Conservation (phyloP, 208 protist species). For the Blastocrithidia nonstop region DNA sequence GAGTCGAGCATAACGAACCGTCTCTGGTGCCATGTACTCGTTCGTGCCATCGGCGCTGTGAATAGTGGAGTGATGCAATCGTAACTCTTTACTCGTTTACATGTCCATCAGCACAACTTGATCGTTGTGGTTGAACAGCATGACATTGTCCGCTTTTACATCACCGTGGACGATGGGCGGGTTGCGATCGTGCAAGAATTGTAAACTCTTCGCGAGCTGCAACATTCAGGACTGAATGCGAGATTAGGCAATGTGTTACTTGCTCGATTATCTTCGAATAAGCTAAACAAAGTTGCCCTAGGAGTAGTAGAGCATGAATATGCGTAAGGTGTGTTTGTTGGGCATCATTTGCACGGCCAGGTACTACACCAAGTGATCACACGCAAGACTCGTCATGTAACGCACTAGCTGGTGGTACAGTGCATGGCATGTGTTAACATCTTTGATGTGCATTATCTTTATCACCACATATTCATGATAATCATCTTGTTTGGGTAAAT, state of each 20-base stretch:
- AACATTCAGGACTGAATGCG: slow-evolving; percentile 39
- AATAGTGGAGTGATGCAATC: slow-evolving; percentile 8
- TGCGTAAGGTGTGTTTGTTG: slow-evolving; percentile 17
- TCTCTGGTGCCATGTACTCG: slow-evolving; percentile 68
- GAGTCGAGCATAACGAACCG: slow-evolving; percentile 25
- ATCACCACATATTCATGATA: too few species aligned
- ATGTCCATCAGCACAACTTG: slow-evolving; percentile 69
- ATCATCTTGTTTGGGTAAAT: too few species aligned
- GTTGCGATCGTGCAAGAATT: slow-evolving; percentile 58
- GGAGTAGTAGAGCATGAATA: slow-evolving; percentile 66
- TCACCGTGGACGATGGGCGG: slow-evolving; percentile 72
- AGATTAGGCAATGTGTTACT: slow-evolving; percentile 26
- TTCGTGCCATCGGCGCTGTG: slow-evolving; percentile 26
- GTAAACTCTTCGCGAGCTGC: slow-evolving; percentile 32
- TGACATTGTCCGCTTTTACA: slow-evolving; percentile 62
- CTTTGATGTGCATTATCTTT: slow-evolving; percentile 38
- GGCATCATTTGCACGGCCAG: slow-evolving; percentile 45
- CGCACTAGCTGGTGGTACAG: slow-evolving; percentile 57
- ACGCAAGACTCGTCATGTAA: slow-evolving; percentile 43
- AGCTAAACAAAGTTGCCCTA: slow-evolving; percentile 35
- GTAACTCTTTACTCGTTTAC: slow-evolving; percentile 41
- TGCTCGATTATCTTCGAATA: slow-evolving; percentile 23
- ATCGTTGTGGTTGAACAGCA: slow-evolving; percentile 32
- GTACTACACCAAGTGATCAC: slow-evolving; percentile 60
- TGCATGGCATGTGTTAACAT: slow-evolving; percentile 8